These are phyloP conservation scores for Crepidotus variabilis DNA, from an alignment of 768 basidiomycete species.

Conservation along the genomic window DNA sequence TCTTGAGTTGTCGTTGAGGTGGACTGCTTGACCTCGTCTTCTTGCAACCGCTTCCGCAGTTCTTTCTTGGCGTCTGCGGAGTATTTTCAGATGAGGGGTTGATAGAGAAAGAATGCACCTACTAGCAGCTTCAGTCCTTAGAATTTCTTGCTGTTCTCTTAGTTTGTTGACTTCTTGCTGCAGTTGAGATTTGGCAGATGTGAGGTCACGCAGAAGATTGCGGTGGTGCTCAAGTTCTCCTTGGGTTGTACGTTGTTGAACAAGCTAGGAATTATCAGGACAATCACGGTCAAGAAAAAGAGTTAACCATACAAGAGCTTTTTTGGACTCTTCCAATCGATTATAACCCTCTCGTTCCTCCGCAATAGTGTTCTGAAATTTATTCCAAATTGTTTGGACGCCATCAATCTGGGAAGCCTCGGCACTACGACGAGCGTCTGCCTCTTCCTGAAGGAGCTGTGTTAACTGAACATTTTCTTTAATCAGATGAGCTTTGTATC, in stretches of 20 bases:
- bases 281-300: background rate
- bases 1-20: constrained; percentile 57
- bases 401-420: constrained; percentile 63
- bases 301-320: constrained; percentile 53
- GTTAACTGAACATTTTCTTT: constrained; percentile 54
- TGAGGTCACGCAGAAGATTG: constrained; percentile 58
- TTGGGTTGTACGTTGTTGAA: constrained; percentile 62
- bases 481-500: constrained; percentile 50
- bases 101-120: constrained; percentile 11
- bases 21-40: constrained; percentile 56
- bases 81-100: background rate
- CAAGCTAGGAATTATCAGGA: constrained; percentile 35
- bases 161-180: constrained; percentile 50
- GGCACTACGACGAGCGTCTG: constrained; percentile 55
- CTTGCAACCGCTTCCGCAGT: constrained; percentile 56
- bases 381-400: constrained; percentile 62
- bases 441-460: constrained; percentile 59
- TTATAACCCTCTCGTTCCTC: constrained; percentile 60
- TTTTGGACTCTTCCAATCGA: constrained; percentile 66
- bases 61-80: constrained; percentile 52
- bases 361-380: constrained; percentile 55
- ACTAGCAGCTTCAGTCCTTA: constrained; percentile 62
- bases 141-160: constrained; percentile 53
- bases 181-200: constrained; percentile 52
- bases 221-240: constrained; percentile 63